Conservation (phyloP, 2,329 filamentous ascomycete genomes). For the Colletotrichum eremochloae region DNA sequence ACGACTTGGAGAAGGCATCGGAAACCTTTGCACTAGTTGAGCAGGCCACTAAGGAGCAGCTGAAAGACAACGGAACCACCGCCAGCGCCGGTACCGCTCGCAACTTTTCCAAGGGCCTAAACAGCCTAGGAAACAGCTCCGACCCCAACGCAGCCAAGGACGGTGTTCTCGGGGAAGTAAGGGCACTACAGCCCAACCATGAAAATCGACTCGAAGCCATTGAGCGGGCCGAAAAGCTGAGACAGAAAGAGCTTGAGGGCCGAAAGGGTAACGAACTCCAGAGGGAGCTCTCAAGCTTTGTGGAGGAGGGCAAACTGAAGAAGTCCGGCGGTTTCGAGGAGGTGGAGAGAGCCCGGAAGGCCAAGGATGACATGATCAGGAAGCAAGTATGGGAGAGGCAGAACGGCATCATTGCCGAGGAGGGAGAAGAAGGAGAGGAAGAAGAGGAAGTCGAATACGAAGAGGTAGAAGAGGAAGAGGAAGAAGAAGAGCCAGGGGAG, state of each 20-base stretch:
- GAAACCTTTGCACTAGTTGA: constrained; percentile 96
- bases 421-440: constrained; percentile 46
- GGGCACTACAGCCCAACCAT: constrained; percentile 94
- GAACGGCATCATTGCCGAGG: constrained; percentile 67
- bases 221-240: constrained; percentile 92
- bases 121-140: constrained; percentile 63
- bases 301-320: constrained; percentile 91
- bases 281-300: constrained; percentile 87
- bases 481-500: constrained; percentile 25
- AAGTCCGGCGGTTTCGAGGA: constrained; percentile 97
- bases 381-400: constrained; percentile 81
- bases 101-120: constrained; percentile 66
- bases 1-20: constrained; percentile 93
- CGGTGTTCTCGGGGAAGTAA: constrained; percentile 90
- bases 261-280: constrained; percentile 82
- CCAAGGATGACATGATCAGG: constrained; percentile 88
- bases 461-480: constrained; percentile 36
- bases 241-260: constrained; percentile 88
- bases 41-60: constrained; percentile 97
- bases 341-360: constrained; percentile 84
- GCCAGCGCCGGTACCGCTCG: constrained; percentile 65
- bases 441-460: constrained; percentile 45
- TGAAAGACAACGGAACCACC: constrained; percentile 76
- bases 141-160: constrained; percentile 91
- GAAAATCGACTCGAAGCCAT: constrained; percentile 94